Conservation (phyloP, 2,329 filamentous ascomycete genomes). For the Pseudocercospora fuligena region DNA sequence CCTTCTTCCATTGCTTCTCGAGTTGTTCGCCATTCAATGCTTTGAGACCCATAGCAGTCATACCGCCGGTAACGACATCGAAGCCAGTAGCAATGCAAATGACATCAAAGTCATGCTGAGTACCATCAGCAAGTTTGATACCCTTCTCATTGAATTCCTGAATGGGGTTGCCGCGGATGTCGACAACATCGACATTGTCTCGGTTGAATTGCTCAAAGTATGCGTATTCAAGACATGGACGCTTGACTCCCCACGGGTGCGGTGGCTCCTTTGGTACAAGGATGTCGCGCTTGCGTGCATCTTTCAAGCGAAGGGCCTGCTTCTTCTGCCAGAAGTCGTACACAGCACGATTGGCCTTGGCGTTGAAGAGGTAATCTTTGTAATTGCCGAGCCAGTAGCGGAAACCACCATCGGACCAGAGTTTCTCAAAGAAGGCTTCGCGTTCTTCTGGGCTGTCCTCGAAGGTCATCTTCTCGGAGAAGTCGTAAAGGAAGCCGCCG, state of each 20-base stretch:
- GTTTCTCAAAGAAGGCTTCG: slow-evolving; percentile 39
- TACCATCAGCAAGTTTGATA: slow-evolving; percentile 31
- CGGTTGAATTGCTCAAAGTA: slow-evolving; percentile 52
- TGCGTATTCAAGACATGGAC: slow-evolving; percentile 50
- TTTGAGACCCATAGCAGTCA: slow-evolving; percentile 51
- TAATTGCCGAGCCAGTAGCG: slow-evolving; percentile 27
- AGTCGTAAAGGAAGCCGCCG: slow-evolving; percentile 64
- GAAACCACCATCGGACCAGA: slow-evolving; percentile 29
- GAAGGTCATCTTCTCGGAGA: slow-evolving; percentile 58
- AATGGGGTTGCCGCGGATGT: slow-evolving; percentile 20
- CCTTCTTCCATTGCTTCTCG: slow-evolving; percentile 48
- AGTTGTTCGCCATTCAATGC: slow-evolving; percentile 34
- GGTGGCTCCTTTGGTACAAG: slow-evolving; percentile 57
- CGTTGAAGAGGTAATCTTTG: slow-evolving; percentile 17
- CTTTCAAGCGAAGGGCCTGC: slow-evolving; percentile 55
- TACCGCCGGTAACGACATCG: slow-evolving; percentile 48
- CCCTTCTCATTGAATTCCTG: slow-evolving; percentile 32
- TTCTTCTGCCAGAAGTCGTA: slow-evolving; percentile 64
- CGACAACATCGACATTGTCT: slow-evolving; percentile 44
- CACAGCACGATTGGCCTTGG: slow-evolving; percentile 26
- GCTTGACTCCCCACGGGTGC: slow-evolving; percentile 52
- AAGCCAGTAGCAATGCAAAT: slow-evolving; percentile 53
- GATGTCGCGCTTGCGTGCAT: slow-evolving; percentile 57
- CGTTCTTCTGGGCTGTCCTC: slow-evolving; percentile 50
- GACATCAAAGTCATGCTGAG: slow-evolving; percentile 47